Evolutionary conservation across 2,329 filamentous ascomycete species (phyloP).

Genomic region (Ciborinia camelliae): DNA sequence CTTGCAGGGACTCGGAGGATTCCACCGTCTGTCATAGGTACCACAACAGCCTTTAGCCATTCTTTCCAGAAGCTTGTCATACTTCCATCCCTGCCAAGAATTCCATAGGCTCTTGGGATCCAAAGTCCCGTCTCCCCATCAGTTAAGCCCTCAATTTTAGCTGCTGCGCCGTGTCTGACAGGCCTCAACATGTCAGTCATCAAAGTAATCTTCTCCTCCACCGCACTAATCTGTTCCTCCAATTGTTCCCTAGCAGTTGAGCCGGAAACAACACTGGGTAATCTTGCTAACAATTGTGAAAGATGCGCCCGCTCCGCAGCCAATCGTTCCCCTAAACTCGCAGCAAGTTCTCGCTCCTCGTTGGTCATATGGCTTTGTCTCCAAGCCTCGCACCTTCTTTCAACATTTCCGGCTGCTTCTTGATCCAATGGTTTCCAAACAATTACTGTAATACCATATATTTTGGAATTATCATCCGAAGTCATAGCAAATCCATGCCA

Average conservation of each 20-base stretch:
- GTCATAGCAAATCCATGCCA: constrained; percentile 99
- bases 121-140: constrained; percentile 94
- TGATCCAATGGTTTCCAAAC: constrained; percentile 87
- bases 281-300: constrained; percentile 78
- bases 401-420: constrained; percentile 77
- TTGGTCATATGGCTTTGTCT: constrained; percentile 84
- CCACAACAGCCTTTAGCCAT: constrained; percentile 89
- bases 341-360: constrained; percentile 86
- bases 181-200: constrained; percentile 96
- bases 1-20: constrained; percentile 80
- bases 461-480: constrained; percentile 81
- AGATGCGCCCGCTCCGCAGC: constrained; percentile 85
- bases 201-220: constrained; percentile 93
- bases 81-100: constrained; percentile 78
- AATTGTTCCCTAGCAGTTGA: constrained; percentile 76
- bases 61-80: constrained; percentile 97
- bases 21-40: constrained; percentile 89
- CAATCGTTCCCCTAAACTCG: constrained; percentile 83
- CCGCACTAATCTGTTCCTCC: constrained; percentile 90
- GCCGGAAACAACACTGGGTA: constrained; percentile 77
- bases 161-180: constrained; percentile 87
- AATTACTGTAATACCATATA: constrained; percentile 88
- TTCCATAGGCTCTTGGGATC: constrained; percentile 90
- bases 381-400: constrained; percentile 79
- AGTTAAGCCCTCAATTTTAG: constrained; percentile 94